phyloP scores from a whole-genome alignment of 441 rosid genomes.

The Populus hybrid region DNA sequence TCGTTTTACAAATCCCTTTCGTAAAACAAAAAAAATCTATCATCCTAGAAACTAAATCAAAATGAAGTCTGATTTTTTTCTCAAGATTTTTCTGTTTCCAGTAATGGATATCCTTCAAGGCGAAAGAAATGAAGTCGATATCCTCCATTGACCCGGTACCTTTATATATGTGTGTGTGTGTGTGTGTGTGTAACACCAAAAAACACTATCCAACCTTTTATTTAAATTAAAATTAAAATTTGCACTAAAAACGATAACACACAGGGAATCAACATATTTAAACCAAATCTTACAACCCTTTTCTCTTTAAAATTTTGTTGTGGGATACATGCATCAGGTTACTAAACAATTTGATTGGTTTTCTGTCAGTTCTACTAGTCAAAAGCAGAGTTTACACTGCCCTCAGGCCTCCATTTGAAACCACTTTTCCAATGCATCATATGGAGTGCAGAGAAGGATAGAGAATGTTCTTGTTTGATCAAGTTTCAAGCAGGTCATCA shows the following conservation, averaged over 20 bases:
- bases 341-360: not conserved
- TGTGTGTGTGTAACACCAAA: too few species aligned
- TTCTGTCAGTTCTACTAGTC: not conserved
- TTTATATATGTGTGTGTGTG: too few species aligned
- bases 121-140: not conserved
- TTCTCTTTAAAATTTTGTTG: not conserved
- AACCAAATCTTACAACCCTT: not conserved
- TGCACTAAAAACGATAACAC: not conserved
- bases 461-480: not conserved
- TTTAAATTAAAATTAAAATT: too few species aligned
- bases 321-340: not conserved
- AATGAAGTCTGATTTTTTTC: not conserved
- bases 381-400: not conserved
- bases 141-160: not conserved
- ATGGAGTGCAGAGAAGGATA: not conserved
- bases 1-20: not conserved
- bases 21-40: too few species aligned
- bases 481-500: not conserved
- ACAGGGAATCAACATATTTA: not conserved
- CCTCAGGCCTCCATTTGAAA: not conserved
- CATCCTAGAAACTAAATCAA: not conserved
- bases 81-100: not conserved
- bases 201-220: not conserved
- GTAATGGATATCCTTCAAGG: not conserved
- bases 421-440: not conserved